phyloP scores from a whole-genome alignment of 441 rosid genomes.

The Geranium incanum region DNA sequence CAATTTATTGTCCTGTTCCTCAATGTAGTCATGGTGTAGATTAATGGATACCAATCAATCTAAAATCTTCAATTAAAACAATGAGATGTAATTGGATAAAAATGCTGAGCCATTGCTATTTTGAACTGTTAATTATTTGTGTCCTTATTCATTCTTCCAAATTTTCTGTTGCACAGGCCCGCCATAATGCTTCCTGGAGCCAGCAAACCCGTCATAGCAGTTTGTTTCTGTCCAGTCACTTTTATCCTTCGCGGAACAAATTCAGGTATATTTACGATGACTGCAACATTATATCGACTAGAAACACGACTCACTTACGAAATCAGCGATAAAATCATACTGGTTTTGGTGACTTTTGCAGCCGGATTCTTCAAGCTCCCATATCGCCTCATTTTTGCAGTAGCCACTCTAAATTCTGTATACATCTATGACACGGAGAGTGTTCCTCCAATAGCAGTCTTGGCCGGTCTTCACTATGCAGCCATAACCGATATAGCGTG shows the following conservation, averaged over 20 bases:
- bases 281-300: background rate
- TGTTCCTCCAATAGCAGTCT: constrained; percentile 57
- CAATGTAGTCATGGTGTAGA: too few species aligned
- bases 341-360: constrained; percentile 32
- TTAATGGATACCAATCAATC: too few species aligned
- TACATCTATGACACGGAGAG: constrained; percentile 85
- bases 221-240: constrained; percentile 70
- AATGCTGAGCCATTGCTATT: background rate
- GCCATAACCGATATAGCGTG: constrained; percentile 85
- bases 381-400: constrained; percentile 75
- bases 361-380: constrained; percentile 86
- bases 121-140: constrained; percentile 1
- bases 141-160: constrained; percentile 8
- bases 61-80: too few species aligned
- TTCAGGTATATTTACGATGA: constrained; percentile 40
- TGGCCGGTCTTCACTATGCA: constrained; percentile 92
- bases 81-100: too few species aligned
- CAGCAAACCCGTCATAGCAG: constrained; percentile 76
- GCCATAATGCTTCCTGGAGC: constrained; percentile 79
- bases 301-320: constrained; percentile 11
- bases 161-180: constrained; percentile 48
- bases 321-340: constrained; percentile 11
- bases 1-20: too few species aligned
- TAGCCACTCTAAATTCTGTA: constrained; percentile 80
- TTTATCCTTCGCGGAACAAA: constrained; percentile 51